Evolutionary conservation across 2,329 filamentous ascomycete genomes (phyloP).

Genomic region (Epichloe glyceriae): DNA sequence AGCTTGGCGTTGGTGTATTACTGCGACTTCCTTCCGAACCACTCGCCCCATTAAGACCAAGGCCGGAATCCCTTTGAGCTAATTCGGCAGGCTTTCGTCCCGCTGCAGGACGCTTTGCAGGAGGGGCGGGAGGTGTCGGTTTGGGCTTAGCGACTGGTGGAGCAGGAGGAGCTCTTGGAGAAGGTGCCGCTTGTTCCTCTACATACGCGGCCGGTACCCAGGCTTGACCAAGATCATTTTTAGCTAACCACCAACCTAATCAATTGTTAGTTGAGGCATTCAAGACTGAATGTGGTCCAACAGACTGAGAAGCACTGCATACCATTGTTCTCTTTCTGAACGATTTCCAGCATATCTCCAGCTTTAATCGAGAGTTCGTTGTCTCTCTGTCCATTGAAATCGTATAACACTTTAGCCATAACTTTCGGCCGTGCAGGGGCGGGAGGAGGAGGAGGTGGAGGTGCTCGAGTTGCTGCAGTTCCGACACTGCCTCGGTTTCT

Average conservation of each 20-base stretch:
- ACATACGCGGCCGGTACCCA: slow-evolving; percentile 95
- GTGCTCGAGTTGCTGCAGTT: slow-evolving; percentile 37
- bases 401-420: slow-evolving; percentile 82
- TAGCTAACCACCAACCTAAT: slow-evolving; percentile 93
- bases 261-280: slow-evolving; percentile 12
- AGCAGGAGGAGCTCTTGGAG: slow-evolving; percentile 51
- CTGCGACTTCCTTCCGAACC: slow-evolving; percentile 51
- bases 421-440: slow-evolving; percentile 50
- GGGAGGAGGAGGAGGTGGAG: slow-evolving; percentile 54
- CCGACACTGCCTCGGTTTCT: slow-evolving; percentile 41
- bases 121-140: slow-evolving; percentile 62
- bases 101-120: slow-evolving; percentile 64
- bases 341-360: slow-evolving; percentile 73
- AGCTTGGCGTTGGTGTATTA: slow-evolving; percentile 56
- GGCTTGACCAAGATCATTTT: slow-evolving; percentile 59
- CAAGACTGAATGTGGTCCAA: not conserved
- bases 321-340: slow-evolving; percentile 96
- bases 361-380: slow-evolving; percentile 75
- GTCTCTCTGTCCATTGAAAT: slow-evolving; percentile 71
- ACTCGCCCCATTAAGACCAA: slow-evolving; percentile 46
- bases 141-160: slow-evolving; percentile 46
- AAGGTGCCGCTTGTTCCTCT: slow-evolving; percentile 61
- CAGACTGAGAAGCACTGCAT: slow-evolving; percentile 21
- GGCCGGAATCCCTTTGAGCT: slow-evolving; percentile 59
- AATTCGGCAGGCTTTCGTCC: slow-evolving; percentile 58